Conservation (phyloP, 352 stramenopile species). For the Globisporangium middletonii region DNA sequence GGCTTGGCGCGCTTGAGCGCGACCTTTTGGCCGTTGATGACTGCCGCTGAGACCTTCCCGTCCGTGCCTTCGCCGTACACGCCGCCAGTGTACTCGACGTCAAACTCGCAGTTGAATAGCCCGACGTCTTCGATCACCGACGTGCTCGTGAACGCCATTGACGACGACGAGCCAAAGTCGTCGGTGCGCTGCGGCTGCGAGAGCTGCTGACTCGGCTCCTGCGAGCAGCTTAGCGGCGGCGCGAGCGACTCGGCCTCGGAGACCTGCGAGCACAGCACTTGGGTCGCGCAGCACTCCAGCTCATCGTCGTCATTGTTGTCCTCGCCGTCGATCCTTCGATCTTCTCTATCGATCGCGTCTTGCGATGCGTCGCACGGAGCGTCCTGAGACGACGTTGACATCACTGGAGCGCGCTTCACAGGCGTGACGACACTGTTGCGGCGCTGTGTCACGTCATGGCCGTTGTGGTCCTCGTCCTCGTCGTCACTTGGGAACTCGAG, state of each 20-base stretch:
- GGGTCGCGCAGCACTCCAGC: conserved; percentile 1
- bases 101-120: conserved; percentile 75
- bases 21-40: conserved; percentile 75
- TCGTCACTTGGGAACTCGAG: conserved; percentile 11
- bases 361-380: neutral
- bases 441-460: neutral
- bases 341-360: neutral
- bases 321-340: neutral
- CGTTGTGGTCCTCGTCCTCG: neutral
- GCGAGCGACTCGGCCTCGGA: neutral
- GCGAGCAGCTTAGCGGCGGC: conserved; percentile 11
- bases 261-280: conserved; percentile 11
- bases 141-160: conserved; percentile 56
- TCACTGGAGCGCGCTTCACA: conserved; percentile 1
- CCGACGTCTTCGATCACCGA: conserved; percentile 82
- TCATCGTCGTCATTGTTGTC: conserved; percentile 1
- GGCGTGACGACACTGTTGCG: conserved; percentile 4
- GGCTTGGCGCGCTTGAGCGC: conserved; percentile 79
- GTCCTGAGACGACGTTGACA: neutral
- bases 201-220: conserved; percentile 8
- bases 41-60: conserved; percentile 67
- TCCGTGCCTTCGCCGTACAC: conserved; percentile 84
- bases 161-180: conserved; percentile 10
- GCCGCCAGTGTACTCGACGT: conserved; percentile 77
- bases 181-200: conserved; percentile 5